These are phyloP conservation scores for Hortaea werneckii DNA, from an alignment of 2,329 filamentous ascomycete species.

Conservation along the genomic window DNA sequence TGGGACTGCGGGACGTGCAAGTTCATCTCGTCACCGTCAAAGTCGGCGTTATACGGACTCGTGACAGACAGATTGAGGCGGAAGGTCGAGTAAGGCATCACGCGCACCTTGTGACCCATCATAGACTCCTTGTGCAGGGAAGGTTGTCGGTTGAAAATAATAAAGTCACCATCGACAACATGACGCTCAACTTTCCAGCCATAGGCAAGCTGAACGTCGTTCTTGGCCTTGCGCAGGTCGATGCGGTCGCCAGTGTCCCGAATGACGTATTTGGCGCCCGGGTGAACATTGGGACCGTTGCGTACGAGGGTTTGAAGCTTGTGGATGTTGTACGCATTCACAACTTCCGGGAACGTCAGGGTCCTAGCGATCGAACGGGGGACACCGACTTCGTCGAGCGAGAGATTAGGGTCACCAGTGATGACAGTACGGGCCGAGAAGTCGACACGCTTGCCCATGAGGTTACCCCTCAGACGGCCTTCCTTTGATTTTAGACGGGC, in stretches of 20 bases:
- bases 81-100: conserved; percentile 99
- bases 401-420: conserved; percentile 94
- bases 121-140: conserved; percentile 99
- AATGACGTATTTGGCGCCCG: conserved; percentile 93
- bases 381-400: conserved; percentile 93
- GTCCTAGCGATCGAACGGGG: conserved; percentile 86
- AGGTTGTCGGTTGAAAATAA: conserved; percentile 99
- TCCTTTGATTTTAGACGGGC: conserved; percentile 98
- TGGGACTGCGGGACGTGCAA: conserved; percentile 97
- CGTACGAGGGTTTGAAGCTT: conserved; percentile 81
- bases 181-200: conserved; percentile 99
- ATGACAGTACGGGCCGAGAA: conserved; percentile 99
- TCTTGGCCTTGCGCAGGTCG: conserved; percentile 86
- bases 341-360: conserved; percentile 91
- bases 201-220: conserved; percentile 79
- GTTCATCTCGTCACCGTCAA: conserved; percentile 99
- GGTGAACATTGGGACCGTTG: conserved; percentile 90
- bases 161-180: conserved; percentile 89
- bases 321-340: conserved; percentile 95
- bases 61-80: conserved; percentile 95
- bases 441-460: conserved; percentile 99
- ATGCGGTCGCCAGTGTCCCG: conserved; percentile 88
- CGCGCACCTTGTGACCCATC: conserved; percentile 96
- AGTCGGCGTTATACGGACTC: conserved; percentile 98
- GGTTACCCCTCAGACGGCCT: conserved; percentile 89